Percentiles rank a stretch among this genome's conserved stretches.
phyloP scores from a whole-genome alignment of 768 basidiomycete genomes.

The Lactarius akahatsu region DNA sequence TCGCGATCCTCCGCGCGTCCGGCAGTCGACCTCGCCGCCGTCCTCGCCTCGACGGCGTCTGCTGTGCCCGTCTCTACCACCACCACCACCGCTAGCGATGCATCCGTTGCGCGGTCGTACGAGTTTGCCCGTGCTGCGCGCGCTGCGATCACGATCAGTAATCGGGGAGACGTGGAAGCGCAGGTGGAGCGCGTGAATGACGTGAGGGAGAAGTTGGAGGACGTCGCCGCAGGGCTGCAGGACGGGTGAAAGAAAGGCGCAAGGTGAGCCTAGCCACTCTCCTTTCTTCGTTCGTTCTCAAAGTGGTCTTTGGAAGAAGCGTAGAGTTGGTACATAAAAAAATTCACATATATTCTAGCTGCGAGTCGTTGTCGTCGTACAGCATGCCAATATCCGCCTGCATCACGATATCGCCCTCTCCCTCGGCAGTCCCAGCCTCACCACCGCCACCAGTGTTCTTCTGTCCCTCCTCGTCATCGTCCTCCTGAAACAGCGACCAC shows the following conservation, averaged over 20 bases:
- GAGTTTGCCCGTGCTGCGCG: slow-evolving; percentile 60
- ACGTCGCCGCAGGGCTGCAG: slow-evolving; percentile 41
- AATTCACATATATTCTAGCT: slow-evolving; percentile 6
- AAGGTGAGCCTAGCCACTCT: background rate
- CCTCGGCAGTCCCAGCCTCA: background rate
- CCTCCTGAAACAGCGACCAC: slow-evolving; percentile 36
- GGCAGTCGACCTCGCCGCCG: slow-evolving; percentile 42
- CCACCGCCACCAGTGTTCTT: background rate
- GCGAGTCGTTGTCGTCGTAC: background rate
- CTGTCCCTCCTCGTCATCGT: slow-evolving; percentile 4
- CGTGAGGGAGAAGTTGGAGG: slow-evolving; percentile 54
- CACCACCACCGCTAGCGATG: slow-evolving; percentile 31
- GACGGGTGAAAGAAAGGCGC: background rate
- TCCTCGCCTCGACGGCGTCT: slow-evolving; percentile 30
- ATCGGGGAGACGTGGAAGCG: slow-evolving; percentile 51
- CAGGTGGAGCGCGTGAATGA: slow-evolving; percentile 57
- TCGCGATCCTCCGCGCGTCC: slow-evolving; percentile 66
- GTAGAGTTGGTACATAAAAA: no score
- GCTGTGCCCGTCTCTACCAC: slow-evolving; percentile 1
- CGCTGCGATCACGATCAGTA: slow-evolving; percentile 52
- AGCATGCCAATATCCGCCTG: background rate
- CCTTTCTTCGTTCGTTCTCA: background rate
- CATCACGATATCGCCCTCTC: slow-evolving; percentile 8
- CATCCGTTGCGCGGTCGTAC: slow-evolving; percentile 52
- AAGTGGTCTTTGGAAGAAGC: no score